Evolutionary conservation across 2,329 filamentous ascomycete genomes (phyloP), one percentile per base, ranked within the genome.

Genomic region (Didymellaceae sp.): DNA sequence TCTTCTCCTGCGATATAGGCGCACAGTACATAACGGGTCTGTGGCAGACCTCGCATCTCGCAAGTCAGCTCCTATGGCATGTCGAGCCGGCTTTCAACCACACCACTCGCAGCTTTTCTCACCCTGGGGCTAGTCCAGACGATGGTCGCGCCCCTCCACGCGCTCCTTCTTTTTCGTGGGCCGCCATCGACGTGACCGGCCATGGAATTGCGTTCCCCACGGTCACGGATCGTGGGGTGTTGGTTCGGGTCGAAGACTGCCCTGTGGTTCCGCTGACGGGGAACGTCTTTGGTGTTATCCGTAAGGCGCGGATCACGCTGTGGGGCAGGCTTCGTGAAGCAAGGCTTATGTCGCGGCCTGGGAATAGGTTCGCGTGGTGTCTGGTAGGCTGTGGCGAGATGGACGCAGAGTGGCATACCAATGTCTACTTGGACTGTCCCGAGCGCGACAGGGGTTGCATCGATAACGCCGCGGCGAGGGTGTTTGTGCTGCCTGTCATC

Each of bases 151-250:
- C 54, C 2, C 62, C 62, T 2, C n/a, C n/a, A n/a, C 24, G 24
- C 24, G 24, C 24, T 25, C 24, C 24, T 3, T 63, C 61, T 1
- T 65, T 56, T 6, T 63, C 61, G 1, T 65, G 61, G 62, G 62
- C 57, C 1, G 30, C 59, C 6, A 32, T 65, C 5, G 48, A 62
- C 9, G 25, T 37, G 3, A 54, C 24, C 6, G 48, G 49, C 5
- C 34, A 56, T 9, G 59, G 59, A 0, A 57, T 66, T 9, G 50
- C 28, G 1, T 64, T 54, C 21, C 51, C 34, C n/a, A 14, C 17
- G 1, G 6, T 10, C 2, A 17, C 34, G 5, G 14, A 32, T 3
- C 34, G 34, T 10, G 10, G 9, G 1, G 11, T 32, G 0, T 10
- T 38, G 10, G 18, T 45, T 9, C n/a, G 18, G 3, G 10, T 45